A percentile compares a stretch with the other conserved stretches of the same genome.
phyloP scores from a whole-genome alignment of 768 basidiomycete species.

The Suillus lakei region DNA sequence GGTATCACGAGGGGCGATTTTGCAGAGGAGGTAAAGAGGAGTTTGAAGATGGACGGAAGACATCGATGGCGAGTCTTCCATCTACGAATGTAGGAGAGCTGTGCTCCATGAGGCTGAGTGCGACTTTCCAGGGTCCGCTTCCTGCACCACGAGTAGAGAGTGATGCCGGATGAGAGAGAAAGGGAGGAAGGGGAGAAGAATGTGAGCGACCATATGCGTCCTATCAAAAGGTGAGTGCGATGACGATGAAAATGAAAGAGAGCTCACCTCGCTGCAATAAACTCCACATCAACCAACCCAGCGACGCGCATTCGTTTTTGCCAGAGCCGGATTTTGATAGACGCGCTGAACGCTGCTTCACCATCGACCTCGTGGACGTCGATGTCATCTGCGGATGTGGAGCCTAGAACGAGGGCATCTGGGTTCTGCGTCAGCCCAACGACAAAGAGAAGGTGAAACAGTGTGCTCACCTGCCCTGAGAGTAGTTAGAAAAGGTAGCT shows the following conservation, averaged over 20 bases:
- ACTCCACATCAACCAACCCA: slow-evolving; percentile 58
- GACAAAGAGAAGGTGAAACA: too few species aligned
- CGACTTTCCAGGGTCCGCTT: slow-evolving; percentile 43
- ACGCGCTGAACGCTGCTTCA: slow-evolving; percentile 59
- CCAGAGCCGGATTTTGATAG: slow-evolving; percentile 43
- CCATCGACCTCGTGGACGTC: slow-evolving; percentile 55
- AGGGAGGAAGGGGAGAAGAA: slow-evolving; percentile 7
- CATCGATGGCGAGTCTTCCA: slow-evolving; percentile 51
- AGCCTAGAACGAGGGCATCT: slow-evolving; percentile 50
- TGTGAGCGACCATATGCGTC: slow-evolving; percentile 34
- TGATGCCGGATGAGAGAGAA: not conserved
- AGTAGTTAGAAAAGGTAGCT: slow-evolving; percentile 20
- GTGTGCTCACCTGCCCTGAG: too few species aligned
- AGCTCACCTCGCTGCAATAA: slow-evolving; percentile 60
- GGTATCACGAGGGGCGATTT: too few species aligned
- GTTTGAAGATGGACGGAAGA: slow-evolving; percentile 18
- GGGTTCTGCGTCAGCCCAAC: slow-evolving; percentile 32
- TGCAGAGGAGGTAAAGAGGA: too few species aligned
- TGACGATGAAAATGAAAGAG: not conserved
- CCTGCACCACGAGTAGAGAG: not conserved
- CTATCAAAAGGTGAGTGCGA: slow-evolving; percentile 10
- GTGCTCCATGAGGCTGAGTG: slow-evolving; percentile 54
- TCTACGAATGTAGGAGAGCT: slow-evolving; percentile 64
- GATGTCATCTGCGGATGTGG: slow-evolving; percentile 58
- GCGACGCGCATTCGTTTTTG: too few species aligned